Evolutionary conservation across 805 yeast species (phyloP).

Genomic region (Pichia thaimueangensis): DNA sequence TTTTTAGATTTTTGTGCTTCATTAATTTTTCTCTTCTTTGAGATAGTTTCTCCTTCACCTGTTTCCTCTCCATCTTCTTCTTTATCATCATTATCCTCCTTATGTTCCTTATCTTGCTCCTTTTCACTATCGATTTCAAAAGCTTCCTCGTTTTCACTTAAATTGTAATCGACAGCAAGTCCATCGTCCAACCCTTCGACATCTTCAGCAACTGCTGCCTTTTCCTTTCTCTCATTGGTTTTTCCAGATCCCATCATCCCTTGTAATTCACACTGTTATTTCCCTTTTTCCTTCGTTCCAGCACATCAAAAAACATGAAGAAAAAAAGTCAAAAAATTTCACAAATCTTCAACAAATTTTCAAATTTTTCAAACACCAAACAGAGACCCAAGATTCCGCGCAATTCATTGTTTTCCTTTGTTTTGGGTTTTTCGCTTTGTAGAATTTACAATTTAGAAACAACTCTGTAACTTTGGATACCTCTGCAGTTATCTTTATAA

Average conservation of each 20-base stretch:
- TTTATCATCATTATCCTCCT: constrained; percentile 11
- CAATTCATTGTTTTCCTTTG: too few relatives aligned
- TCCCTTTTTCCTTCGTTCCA: not conserved
- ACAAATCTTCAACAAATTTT: not conserved
- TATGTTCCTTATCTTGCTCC: constrained; percentile 5
- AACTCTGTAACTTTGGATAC: too few relatives aligned
- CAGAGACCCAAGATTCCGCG: not conserved
- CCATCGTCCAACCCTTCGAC: constrained; percentile 82
- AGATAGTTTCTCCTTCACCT: constrained; percentile 3
- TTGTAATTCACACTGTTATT: not conserved
- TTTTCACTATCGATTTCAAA: constrained; percentile 24
- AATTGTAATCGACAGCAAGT: constrained; percentile 43
- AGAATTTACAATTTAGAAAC: too few relatives aligned
- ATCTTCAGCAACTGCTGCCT: constrained; percentile 7
- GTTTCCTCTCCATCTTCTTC: constrained; percentile 9
- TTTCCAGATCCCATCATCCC: not conserved
- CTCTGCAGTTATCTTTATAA: too few relatives aligned
- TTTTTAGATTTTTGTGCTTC: constrained; percentile 58
- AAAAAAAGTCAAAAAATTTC: too few relatives aligned
- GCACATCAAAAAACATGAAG: not conserved
- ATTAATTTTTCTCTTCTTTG: constrained; percentile 26
- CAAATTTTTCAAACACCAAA: not conserved
- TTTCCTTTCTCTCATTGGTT: not conserved
- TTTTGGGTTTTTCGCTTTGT: too few relatives aligned
- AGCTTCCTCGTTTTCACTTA: constrained; percentile 33